Evolutionary conservation across 495 filamentous ascomycete genomes (phyloP).

Genomic region (Annulohypoxylon nitens): DNA sequence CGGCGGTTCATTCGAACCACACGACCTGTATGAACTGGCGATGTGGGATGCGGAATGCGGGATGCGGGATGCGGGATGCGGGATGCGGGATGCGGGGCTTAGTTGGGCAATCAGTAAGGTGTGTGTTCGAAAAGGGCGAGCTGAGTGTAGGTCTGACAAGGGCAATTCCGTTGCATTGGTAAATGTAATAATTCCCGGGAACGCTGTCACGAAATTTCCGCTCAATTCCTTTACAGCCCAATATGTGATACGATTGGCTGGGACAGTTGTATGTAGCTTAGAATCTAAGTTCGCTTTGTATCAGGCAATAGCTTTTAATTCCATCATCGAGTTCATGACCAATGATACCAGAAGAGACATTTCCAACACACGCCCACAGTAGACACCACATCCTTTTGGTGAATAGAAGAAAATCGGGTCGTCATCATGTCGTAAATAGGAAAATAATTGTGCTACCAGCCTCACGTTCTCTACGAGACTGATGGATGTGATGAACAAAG

Average conservation of each 20-base stretch:
- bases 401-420: slow-evolving; percentile 51
- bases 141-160: slow-evolving; percentile 20
- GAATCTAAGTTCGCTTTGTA: slow-evolving; percentile 55
- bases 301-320: slow-evolving; percentile 54
- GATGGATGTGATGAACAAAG: slow-evolving; percentile 51
- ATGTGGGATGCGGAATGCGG: slow-evolving; percentile 5
- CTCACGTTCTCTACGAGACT: slow-evolving; percentile 42
- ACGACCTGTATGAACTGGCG: slow-evolving; percentile 6
- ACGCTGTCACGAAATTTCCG: slow-evolving; percentile 36
- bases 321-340: slow-evolving; percentile 55
- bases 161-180: slow-evolving; percentile 25
- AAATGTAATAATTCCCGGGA: slow-evolving; percentile 19
- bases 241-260: slow-evolving; percentile 50
- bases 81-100: slow-evolving; percentile 1
- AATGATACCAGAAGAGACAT: slow-evolving; percentile 57
- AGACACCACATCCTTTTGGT: slow-evolving; percentile 54
- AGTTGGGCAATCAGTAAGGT: slow-evolving; percentile 15
- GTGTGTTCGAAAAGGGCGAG: slow-evolving; percentile 11
- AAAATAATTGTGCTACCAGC: slow-evolving; percentile 47
- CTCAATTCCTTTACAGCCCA: slow-evolving; percentile 42
- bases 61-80: slow-evolving; percentile 2
- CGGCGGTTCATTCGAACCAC: slow-evolving; percentile 14
- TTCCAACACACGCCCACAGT: slow-evolving; percentile 54
- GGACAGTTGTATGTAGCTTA: slow-evolving; percentile 54
- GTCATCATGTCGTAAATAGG: slow-evolving; percentile 56